Percentiles rank a stretch among this genome's conserved stretches.
phyloP scores from a whole-genome alignment of 164 flowering plant genomes.

The Akebia trifoliata region DNA sequence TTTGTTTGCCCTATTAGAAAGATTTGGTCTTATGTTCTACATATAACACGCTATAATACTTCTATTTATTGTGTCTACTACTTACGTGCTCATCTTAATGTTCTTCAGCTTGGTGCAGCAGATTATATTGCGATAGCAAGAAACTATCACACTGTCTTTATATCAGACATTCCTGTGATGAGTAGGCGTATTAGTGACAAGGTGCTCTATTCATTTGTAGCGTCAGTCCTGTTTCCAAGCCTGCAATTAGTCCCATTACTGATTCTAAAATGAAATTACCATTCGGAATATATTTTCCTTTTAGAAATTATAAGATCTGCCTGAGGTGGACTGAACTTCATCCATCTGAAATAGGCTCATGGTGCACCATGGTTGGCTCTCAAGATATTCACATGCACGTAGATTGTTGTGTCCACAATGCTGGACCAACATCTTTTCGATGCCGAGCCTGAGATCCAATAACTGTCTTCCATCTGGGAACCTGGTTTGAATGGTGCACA shows the following conservation, averaged over 20 bases:
- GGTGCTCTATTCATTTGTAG: constrained; percentile 33
- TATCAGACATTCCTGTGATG: constrained; percentile 85
- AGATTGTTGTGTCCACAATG: too few relatives aligned
- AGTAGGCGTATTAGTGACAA: constrained; percentile 96
- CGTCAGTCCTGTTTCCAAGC: background rate
- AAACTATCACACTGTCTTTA: constrained; percentile 81
- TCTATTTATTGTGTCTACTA: too few relatives aligned
- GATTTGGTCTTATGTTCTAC: too few relatives aligned
- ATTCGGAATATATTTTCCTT: background rate
- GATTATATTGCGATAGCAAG: constrained; percentile 92
- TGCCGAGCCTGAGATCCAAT: too few relatives aligned
- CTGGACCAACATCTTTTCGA: too few relatives aligned
- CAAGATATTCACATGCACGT: too few relatives aligned
- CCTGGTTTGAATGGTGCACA: too few relatives aligned
- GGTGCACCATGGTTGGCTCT: background rate
- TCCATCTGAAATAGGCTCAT: background rate
- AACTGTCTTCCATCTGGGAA: too few relatives aligned
- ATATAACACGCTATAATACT: too few relatives aligned
- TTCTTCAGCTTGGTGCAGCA: constrained; percentile 83
- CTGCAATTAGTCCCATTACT: background rate
- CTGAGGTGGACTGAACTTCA: constrained; percentile 1
- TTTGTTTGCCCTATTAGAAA: too few relatives aligned
- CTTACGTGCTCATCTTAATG: too few relatives aligned
- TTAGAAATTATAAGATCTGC: background rate
- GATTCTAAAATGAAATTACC: background rate